Percentiles rank a stretch among this genome's conserved stretches.
Evolutionary conservation across 257 asterid genomes (phyloP).

Genomic region (Lantana camara): DNA sequence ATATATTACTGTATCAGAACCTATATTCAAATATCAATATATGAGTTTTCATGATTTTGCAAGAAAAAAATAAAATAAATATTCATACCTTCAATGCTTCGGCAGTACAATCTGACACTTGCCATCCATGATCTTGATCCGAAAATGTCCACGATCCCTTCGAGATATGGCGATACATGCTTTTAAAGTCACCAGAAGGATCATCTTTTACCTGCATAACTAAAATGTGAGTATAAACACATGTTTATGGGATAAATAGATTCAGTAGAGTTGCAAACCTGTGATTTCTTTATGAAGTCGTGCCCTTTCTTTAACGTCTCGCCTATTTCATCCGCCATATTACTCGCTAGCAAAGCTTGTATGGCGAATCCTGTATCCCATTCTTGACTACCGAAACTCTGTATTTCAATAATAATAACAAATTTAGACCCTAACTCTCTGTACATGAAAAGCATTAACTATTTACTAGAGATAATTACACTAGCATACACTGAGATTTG

Average conservation of each 20-base stretch:
- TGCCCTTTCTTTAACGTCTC: slow-evolving; percentile 75
- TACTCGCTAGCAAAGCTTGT: slow-evolving; percentile 76
- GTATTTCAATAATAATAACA: slow-evolving; percentile 24
- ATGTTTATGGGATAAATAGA: not conserved
- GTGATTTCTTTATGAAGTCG: slow-evolving; percentile 71
- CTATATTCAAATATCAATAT: not conserved
- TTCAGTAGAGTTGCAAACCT: slow-evolving; percentile 41
- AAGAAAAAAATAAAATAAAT: too few species aligned
- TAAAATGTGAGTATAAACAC: not conserved
- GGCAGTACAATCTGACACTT: slow-evolving; percentile 97
- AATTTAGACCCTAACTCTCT: not conserved
- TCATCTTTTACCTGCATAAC: slow-evolving; percentile 63
- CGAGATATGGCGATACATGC: slow-evolving; percentile 82
- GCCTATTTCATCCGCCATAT: slow-evolving; percentile 57
- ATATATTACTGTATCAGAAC: too few species aligned
- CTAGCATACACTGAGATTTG: not conserved
- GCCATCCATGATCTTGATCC: slow-evolving; percentile 98
- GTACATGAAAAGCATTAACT: too few species aligned
- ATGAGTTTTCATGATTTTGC: not conserved
- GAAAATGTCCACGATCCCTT: slow-evolving; percentile 97
- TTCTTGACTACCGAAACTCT: slow-evolving; percentile 89
- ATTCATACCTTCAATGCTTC: slow-evolving; percentile 93
- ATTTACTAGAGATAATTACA: too few species aligned
- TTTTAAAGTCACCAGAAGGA: slow-evolving; percentile 78
- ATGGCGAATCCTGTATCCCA: slow-evolving; percentile 89